Evolutionary conservation across 2,329 filamentous ascomycete species (phyloP), one percentile per base, ranked within the genome.

Genomic region (Penicillium palitans): DNA sequence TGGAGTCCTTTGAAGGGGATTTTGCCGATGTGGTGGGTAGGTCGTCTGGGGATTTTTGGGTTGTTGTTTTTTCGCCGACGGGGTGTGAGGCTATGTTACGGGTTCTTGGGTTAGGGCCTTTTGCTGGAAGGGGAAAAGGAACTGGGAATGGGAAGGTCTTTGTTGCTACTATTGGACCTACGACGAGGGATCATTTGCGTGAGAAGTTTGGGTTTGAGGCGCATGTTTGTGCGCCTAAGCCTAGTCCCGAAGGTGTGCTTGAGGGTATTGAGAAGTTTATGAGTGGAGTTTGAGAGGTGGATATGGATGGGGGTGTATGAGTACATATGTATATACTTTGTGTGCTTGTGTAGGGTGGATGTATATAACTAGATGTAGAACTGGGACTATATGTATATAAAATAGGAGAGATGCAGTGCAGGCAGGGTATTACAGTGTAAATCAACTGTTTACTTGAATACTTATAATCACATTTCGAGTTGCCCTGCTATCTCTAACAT

Each of bases 161-260:
- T 61, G 80, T 98, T 60, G 91, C 89, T 15, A 96, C 93, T 0
- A 99, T 99, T 74, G 95, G 95, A 0, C 93, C 95, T 13, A 99
- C 95, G 19, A 99, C 95, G 12, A 83, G 88, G 62, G 87, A 92
- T 65, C 87, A 91, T 75, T 77, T 99, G 53, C 62, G 66, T 8
- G 64, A 61, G 39, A 70, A 71, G 24, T 78, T 75, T 67, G 77
- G 73, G 21, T 75, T 81, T 60, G 72, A 77, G 57, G 72, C 78
- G 5, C 77, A 82, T 70, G 77, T 80, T n/a, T 96, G 89, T 74
- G 90, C 95, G 1, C 84, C 85, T 68, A 88, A 82, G 68, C 95
- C 95, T 1, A 96, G 85, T 72, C 90, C 93, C 0, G 87, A 93
- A 68, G 93, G 93, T 0, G 78, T 98, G 1, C 80, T 84, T 63